These are phyloP conservation scores for Xerophyta viscosa DNA, from an alignment of 106 monocot genomes.

Conservation along the genomic window DNA sequence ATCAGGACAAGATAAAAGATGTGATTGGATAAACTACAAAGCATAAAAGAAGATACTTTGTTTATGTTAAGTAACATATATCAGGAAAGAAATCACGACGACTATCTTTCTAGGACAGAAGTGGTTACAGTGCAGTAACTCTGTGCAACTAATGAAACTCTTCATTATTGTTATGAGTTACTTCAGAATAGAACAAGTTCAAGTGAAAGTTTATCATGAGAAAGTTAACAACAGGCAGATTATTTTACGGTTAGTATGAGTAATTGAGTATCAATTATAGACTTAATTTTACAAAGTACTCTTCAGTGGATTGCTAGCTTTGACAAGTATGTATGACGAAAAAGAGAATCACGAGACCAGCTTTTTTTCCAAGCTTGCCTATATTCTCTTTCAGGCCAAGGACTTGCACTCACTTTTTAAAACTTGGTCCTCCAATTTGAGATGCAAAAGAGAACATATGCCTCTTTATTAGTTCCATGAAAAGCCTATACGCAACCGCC, in stretches of 20 bases:
- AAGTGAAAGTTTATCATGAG: no score
- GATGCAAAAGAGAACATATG: conserved; percentile 54
- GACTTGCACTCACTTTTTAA: conserved; percentile 44
- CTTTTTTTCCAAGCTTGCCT: not conserved
- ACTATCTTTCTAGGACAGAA: not conserved
- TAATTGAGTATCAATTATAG: no score
- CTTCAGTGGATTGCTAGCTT: no score
- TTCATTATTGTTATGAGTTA: no score
- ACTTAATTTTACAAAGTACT: no score
- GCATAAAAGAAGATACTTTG: not conserved
- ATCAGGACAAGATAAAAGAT: not conserved
- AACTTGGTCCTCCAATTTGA: conserved; percentile 46
- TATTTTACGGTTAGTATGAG: no score
- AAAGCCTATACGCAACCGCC: conserved; percentile 73
- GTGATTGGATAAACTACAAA: not conserved
- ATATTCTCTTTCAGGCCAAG: not conserved
- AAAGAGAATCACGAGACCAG: no score
- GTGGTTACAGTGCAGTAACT: no score
- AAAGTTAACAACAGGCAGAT: no score
- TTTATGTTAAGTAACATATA: not conserved
- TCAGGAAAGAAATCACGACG: not conserved
- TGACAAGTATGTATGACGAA: no score
- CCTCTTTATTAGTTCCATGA: conserved; percentile 59
- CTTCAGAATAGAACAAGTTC: no score
- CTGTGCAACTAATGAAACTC: no score